Conservation (phyloP, 371 early-diverging fungal genomes). For the Haplosporangium sp. region DNA sequence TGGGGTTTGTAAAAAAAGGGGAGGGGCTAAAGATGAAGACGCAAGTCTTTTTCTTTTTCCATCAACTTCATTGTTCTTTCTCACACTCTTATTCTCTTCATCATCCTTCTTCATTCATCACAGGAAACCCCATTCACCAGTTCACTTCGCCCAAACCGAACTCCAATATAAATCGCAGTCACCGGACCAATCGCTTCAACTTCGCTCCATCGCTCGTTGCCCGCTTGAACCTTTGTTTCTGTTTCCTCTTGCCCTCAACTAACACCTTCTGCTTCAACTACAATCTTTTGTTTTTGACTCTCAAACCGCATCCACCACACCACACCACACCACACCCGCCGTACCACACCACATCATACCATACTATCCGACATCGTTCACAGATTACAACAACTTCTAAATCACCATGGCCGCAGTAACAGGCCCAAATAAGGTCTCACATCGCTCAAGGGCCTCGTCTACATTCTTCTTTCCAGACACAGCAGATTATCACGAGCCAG, state of each 20-base stretch:
- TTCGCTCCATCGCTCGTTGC: too few species aligned
- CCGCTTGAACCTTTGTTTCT: too few species aligned
- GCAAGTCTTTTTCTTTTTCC: constrained; percentile 1
- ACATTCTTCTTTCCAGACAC: constrained; percentile 43
- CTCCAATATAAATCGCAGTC: too few species aligned
- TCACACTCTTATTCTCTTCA: background rate
- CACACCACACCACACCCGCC: background rate
- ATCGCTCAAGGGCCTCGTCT: constrained; percentile 44
- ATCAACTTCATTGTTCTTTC: background rate
- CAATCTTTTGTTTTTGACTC: too few species aligned
- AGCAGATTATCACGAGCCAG: constrained; percentile 47
- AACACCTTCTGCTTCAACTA: too few species aligned
- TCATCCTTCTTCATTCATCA: background rate
- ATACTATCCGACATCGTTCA: background rate
- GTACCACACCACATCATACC: background rate
- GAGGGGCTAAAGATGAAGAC: background rate
- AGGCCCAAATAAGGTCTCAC: constrained; percentile 20
- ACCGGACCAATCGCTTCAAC: too few species aligned
- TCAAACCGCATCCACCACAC: too few species aligned
- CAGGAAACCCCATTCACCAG: background rate
- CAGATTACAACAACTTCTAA: background rate
- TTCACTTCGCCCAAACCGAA: too few species aligned
- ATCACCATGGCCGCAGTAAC: constrained; percentile 10
- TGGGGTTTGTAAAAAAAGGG: background rate
- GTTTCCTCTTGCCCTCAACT: too few species aligned